phyloP scores from a whole-genome alignment of 2,329 filamentous ascomycete genomes.

The Escovopsis sp. region DNA sequence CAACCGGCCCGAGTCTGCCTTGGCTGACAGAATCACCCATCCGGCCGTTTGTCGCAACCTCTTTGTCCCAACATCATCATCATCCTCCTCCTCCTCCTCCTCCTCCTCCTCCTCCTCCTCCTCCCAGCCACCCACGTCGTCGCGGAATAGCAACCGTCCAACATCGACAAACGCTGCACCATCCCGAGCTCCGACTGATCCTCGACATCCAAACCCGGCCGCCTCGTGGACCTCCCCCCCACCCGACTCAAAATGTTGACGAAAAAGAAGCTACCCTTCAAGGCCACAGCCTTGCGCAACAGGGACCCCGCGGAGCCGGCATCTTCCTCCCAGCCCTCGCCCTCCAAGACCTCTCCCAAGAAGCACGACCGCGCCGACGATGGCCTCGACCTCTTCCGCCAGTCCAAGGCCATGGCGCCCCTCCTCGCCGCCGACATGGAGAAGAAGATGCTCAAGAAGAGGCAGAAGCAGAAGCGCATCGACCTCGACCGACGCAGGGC shows the following conservation, averaged over 20 bases:
- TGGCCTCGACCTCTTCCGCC: slow-evolving; percentile 33
- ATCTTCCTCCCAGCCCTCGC: no score
- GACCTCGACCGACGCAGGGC: slow-evolving; percentile 8
- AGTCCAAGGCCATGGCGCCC: slow-evolving; percentile 34
- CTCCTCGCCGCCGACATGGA: slow-evolving; percentile 27
- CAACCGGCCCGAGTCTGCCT: no score
- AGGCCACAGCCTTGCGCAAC: slow-evolving; percentile 29
- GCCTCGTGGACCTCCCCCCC: slow-evolving; percentile 13
- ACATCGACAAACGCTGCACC: no score
- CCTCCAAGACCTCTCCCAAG: no score
- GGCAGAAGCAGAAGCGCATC: slow-evolving; percentile 12
- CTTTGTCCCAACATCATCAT: no score
- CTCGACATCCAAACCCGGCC: slow-evolving; percentile 10
- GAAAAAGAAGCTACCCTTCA: slow-evolving; percentile 33
- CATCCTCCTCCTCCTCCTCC: no score
- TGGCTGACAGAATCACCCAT: no score
- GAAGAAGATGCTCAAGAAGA: slow-evolving; percentile 14
- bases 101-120: no score
- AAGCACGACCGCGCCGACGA: slow-evolving; percentile 10
- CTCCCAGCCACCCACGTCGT: no score
- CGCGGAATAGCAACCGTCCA: no score
- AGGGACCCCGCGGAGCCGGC: slow-evolving; percentile 11
- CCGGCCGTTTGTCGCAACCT: no score
- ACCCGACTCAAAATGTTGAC: slow-evolving; percentile 2
- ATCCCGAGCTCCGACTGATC: no score